Conservation (phyloP, 495 filamentous ascomycete species). For the Pyrenopolyporus hunteri region DNA sequence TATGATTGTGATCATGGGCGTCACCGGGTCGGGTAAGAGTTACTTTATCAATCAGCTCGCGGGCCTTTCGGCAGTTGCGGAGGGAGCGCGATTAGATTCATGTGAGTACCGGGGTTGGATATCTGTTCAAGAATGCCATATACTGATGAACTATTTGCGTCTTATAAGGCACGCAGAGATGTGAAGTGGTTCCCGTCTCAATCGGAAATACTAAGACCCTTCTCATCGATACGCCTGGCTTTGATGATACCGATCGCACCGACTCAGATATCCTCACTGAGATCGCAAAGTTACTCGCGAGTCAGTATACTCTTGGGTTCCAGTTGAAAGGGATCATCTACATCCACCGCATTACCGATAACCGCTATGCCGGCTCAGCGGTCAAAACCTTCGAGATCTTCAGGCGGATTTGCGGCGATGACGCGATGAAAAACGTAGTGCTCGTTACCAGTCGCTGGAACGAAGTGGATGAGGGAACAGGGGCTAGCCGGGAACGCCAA, state of each 20-base stretch:
- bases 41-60: slow-evolving; percentile 2
- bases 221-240: slow-evolving; percentile 59
- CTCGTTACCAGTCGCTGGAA: slow-evolving; percentile 54
- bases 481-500: slow-evolving; percentile 33
- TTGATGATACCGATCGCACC: slow-evolving; percentile 53
- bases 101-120: neutral
- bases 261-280: slow-evolving; percentile 50
- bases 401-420: slow-evolving; percentile 48
- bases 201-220: slow-evolving; percentile 23
- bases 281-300: slow-evolving; percentile 43
- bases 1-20: slow-evolving; percentile 10
- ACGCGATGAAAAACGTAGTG: slow-evolving; percentile 47
- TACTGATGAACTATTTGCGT: too few relatives aligned
- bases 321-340: slow-evolving; percentile 48
- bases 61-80: neutral
- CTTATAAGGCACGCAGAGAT: neutral
- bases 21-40: slow-evolving; percentile 15
- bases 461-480: slow-evolving; percentile 11
- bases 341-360: slow-evolving; percentile 53
- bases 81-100: neutral
- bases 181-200: neutral
- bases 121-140: too few relatives aligned
- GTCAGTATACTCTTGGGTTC: slow-evolving; percentile 34
- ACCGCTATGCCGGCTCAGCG: slow-evolving; percentile 44
- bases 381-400: slow-evolving; percentile 50